phyloP scores from a whole-genome alignment of 2,329 filamentous ascomycete species.

The Dothistroma pini region DNA sequence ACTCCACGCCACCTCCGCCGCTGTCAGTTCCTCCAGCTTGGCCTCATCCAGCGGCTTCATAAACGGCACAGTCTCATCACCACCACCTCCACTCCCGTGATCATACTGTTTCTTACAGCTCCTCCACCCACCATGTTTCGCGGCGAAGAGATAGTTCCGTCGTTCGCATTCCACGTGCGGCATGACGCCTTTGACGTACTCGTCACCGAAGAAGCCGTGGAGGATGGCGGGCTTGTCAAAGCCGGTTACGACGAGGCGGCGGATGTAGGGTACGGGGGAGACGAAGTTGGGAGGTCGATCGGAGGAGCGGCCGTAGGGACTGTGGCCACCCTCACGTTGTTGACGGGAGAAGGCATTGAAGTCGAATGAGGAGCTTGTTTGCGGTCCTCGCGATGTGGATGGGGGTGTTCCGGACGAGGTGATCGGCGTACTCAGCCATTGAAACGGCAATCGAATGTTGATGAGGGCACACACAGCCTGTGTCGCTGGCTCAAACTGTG shows the following conservation, averaged over 20 bases:
- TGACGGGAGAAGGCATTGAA: constrained; percentile 34
- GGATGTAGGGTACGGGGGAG: constrained; percentile 82
- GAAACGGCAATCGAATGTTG: constrained; percentile 88
- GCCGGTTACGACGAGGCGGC: constrained; percentile 84
- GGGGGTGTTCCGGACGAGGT: constrained; percentile 32
- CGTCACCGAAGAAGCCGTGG: constrained; percentile 94
- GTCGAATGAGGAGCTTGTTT: constrained; percentile 12
- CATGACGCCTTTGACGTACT: constrained; percentile 77
- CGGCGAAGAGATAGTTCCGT: constrained; percentile 90
- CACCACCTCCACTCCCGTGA: constrained; percentile 52
- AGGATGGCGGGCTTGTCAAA: constrained; percentile 85
- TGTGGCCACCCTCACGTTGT: constrained; percentile 32
- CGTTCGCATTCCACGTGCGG: constrained; percentile 83
- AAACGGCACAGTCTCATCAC: constrained; percentile 81
- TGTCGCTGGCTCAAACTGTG: constrained; percentile 76
- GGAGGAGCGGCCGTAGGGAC: constrained; percentile 34
- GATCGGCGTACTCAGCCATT: constrained; percentile 57
- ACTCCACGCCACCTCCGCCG: constrained; percentile 82
- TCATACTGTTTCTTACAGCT: constrained; percentile 89
- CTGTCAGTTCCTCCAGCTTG: constrained; percentile 73
- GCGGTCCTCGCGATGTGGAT: constrained; percentile 2
- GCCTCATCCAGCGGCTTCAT: constrained; percentile 71
- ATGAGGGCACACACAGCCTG: constrained; percentile 86
- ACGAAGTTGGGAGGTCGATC: constrained; percentile 42
- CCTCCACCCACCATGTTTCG: constrained; percentile 88